Evolutionary conservation across 345 rosid genomes (phyloP), one percentile per base, ranked within the genome.

Genomic region (Zanthoxylum bungeanum): DNA sequence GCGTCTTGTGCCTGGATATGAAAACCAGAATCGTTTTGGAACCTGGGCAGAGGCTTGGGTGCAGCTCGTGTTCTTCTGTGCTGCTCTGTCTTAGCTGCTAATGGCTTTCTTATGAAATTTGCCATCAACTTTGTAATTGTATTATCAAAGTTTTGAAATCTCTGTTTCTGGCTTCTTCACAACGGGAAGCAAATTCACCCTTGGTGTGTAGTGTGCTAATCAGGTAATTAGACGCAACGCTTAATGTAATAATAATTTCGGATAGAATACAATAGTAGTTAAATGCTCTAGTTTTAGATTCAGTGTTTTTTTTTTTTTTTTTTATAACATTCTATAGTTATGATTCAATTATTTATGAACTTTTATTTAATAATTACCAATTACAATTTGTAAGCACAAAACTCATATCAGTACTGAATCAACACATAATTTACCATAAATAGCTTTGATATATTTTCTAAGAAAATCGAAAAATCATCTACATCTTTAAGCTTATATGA

Each of bases 1-100:
- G 96, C 93, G 14, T 87, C 97, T 27, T 86, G 93, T 73, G 98
- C 98, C 4, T 93, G 97, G 98, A 83, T 81, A 75, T 90, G 80
- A 88, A 64, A 66, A 37, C 46, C 25, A 28, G 37, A 59, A 33
- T 60, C 50, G 4, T 19, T 21, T 14, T 44, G 58, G 47, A 10
- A 36, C 60, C 60, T 24, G 39, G 30, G 37, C 37, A 12, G 51
- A 42, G 59, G 71, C 73, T 47, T 44, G 71, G 55, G 80, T 53
- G 64, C 25, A 50, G 31, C 71, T 36, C 59, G 1, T n/a, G 39
- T 68, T 68, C 47, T 42, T n/a, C 50, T 25, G 34, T 51, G 28
- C 57, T 53, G n/a, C n/a, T 19, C 22, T 27, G 7, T 27, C 14
- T 9, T 17, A 2, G 68, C 19, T 50, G 21, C 31, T 40, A 28